Conservation (phyloP, 768 basidiomycete genomes). For the Candolleomyces aberdarensis region DNA sequence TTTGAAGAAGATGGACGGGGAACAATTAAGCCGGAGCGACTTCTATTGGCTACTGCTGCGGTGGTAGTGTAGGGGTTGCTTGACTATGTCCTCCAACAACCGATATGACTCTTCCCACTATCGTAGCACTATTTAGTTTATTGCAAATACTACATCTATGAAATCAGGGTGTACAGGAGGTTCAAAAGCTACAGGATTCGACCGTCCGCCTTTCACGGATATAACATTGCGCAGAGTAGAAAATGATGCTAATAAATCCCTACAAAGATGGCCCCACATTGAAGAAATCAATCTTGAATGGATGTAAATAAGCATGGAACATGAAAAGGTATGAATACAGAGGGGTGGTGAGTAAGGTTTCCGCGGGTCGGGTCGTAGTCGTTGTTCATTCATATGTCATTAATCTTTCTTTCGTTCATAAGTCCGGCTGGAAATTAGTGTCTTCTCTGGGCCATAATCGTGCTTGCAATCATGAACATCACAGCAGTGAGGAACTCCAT, state of each 20-base stretch:
- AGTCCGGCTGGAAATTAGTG: not conserved
- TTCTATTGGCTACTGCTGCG: conserved; percentile 37
- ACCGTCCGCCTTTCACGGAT: too few species aligned
- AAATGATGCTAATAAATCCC: too few species aligned
- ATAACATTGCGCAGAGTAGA: too few species aligned
- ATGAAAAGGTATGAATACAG: not conserved
- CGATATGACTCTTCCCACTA: not conserved
- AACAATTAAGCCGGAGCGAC: conserved; percentile 83
- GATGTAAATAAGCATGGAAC: too few species aligned
- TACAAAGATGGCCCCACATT: too few species aligned
- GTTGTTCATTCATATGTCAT: not conserved
- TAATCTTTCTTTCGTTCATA: not conserved
- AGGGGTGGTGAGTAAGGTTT: conserved; percentile 2
- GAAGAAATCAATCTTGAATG: too few species aligned
- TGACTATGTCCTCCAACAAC: conserved; percentile 76
- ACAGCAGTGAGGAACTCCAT: conserved; percentile 54
- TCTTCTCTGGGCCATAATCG: conserved; percentile 26
- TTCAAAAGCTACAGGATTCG: too few species aligned
- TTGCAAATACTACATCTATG: too few species aligned
- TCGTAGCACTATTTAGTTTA: too few species aligned
- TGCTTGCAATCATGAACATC: conserved; percentile 48
- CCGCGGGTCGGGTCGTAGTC: conserved; percentile 8
- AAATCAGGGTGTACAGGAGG: too few species aligned
- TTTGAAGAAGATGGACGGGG: conserved; percentile 47
- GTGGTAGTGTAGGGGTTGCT: conserved; percentile 54